phyloP scores from a whole-genome alignment of 352 stramenopile species.

The Pythium graminicola region DNA sequence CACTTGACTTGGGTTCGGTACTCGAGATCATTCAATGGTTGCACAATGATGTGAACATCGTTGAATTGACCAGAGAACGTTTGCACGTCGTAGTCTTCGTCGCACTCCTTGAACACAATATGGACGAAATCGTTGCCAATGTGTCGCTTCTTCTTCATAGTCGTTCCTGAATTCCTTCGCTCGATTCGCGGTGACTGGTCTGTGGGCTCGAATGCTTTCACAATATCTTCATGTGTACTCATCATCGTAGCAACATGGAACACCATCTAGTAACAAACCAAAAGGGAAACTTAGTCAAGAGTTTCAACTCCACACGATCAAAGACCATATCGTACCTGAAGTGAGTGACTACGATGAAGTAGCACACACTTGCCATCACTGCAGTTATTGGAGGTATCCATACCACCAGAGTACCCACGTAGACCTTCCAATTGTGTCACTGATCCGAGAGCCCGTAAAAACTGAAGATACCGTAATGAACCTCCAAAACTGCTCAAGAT shows the following conservation, averaged over 20 bases:
- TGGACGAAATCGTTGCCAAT: conserved; percentile 88
- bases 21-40: conserved; percentile 67
- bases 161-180: not conserved
- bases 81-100: conserved; percentile 65
- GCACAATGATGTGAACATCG: conserved; percentile 82
- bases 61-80: conserved; percentile 83
- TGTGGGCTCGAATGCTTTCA: not conserved
- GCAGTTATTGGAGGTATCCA: conserved; percentile 51
- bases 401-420: conserved; percentile 59
- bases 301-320: not conserved
- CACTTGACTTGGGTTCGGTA: conserved; percentile 67
- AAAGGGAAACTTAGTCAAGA: not conserved
- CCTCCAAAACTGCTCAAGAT: conserved; percentile 68
- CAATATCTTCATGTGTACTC: conserved; percentile 25
- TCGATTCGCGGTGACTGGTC: not conserved
- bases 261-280: conserved; percentile 41
- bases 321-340: conserved; percentile 38
- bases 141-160: conserved; percentile 83
- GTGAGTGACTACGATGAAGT: conserved; percentile 57
- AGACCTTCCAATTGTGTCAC: conserved; percentile 67
- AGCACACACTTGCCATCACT: conserved; percentile 74
- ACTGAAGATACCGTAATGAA: conserved; percentile 66
- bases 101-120: conserved; percentile 81
- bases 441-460: conserved; percentile 58
- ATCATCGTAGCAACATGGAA: conserved; percentile 88